Percentiles rank a stretch among this genome's conserved stretches.
Conservation (phyloP, 805 yeast species). For the Saturnispora bothae region DNA sequence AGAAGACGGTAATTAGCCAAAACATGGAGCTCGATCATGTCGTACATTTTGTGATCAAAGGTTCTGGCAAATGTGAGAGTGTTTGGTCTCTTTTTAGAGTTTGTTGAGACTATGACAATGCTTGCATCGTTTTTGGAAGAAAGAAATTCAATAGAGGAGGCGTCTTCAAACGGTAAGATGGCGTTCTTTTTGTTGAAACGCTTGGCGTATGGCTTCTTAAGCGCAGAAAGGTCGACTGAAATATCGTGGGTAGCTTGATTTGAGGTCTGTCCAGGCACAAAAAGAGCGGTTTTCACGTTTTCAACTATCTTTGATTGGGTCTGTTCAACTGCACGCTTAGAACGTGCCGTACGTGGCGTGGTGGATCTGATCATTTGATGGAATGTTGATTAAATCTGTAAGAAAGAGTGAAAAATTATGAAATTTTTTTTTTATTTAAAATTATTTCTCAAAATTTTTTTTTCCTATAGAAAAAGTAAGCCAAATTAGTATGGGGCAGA, state of each 20-base stretch:
- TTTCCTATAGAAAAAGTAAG: too few species aligned
- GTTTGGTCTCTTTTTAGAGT: conserved; percentile 88
- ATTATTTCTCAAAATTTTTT: too few species aligned
- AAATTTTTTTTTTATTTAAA: too few species aligned
- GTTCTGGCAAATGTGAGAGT: conserved; percentile 82
- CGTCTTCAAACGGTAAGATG: conserved; percentile 87
- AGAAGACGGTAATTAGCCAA: conserved; percentile 61
- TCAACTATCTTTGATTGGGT: conserved; percentile 83
- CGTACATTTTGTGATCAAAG: conserved; percentile 81
- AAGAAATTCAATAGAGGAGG: conserved; percentile 75
- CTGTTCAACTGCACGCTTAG: conserved; percentile 87
- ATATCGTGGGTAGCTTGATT: conserved; percentile 77
- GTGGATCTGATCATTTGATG: conserved; percentile 34
- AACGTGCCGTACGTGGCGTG: conserved; percentile 89
- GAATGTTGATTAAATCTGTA: too few species aligned
- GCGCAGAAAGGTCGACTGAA: conserved; percentile 76
- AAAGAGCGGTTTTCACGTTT: conserved; percentile 80
- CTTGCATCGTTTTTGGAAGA: conserved; percentile 92
- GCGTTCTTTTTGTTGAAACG: conserved; percentile 85
- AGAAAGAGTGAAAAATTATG: not conserved
- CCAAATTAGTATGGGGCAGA: too few species aligned
- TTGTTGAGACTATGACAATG: conserved; percentile 63
- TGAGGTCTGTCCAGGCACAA: conserved; percentile 80
- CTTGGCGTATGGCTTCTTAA: conserved; percentile 85
- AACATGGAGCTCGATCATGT: conserved; percentile 83